Evolutionary conservation across 352 stramenopile genomes (phyloP), one percentile per base, ranked within the genome.

Genomic region (Pythium insidiosum): DNA sequence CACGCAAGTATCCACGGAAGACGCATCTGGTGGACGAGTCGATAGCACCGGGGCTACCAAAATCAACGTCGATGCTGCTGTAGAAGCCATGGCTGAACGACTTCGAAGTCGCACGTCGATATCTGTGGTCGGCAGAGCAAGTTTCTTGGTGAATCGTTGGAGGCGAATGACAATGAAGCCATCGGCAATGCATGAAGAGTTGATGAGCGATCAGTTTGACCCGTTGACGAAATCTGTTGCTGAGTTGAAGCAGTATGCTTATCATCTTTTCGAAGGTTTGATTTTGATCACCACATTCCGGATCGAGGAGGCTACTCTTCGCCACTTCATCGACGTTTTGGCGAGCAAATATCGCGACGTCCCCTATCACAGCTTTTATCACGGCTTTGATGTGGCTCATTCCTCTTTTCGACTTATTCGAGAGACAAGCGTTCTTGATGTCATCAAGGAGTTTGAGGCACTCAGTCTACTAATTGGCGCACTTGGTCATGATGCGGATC

Each of bases 301-400:
- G 7, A 88, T 87, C 29, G 58, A 83, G 7, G 38, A 63, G 23
- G 38, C 44, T 26, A 60, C 50, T 1, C 59, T 90, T 3, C 66
- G 51, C 11, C 53, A 47, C 30, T 90, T 88, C 44, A 72, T 87
- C 44, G 58, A 61, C 6, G 63, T 65, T 9, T 47, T 90, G 16
- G 67, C 62, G n/a, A 29, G 48, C 24, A 70, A 51, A 30, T 93
- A 95, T 42, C 68, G 73, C 4, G 46, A 81, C 18, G 67, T 89
- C 16, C 68, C 81, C 1, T 95, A 92, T 42, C 83, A 95, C 63
- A 95, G 73, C 53, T 92, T 87, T 33, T 84, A 91, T 38, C 83
- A 95, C 56, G 83, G 65, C 21, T 88, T 94, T 31, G 73, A 87
- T 34, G 82, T 94, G 18, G 73, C 76, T 1, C 62, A 87, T 24